These are phyloP conservation scores for Calonectria crousiana DNA, from an alignment of 2,329 filamentous ascomycete genomes.

Conservation along the genomic window DNA sequence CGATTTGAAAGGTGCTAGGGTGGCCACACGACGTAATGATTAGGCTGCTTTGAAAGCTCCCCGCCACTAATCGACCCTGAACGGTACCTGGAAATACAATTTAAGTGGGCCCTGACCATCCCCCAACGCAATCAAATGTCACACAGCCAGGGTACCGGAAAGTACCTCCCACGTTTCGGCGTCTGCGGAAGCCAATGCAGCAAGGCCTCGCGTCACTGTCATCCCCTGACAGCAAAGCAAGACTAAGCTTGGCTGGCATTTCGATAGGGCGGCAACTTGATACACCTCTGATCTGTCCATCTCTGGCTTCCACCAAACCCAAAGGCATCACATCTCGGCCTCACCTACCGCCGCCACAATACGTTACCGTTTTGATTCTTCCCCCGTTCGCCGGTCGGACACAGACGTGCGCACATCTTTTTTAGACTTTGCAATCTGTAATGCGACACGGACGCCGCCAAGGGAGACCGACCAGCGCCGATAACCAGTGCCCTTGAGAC, in stretches of 20 bases:
- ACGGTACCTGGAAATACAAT: constrained; percentile 16
- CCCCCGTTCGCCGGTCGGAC: constrained; percentile 38
- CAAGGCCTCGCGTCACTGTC: constrained; percentile 10
- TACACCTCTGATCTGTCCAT: constrained; percentile 16
- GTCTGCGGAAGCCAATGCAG: constrained; percentile 16
- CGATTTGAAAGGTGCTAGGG: not conserved
- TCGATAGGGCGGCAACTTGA: constrained; percentile 1
- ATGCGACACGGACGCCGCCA: constrained; percentile 34
- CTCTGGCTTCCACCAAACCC: constrained; percentile 28
- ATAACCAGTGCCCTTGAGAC: constrained; percentile 26
- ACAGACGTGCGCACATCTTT: constrained; percentile 25
- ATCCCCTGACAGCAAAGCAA: constrained; percentile 2
- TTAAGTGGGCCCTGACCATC: not conserved
- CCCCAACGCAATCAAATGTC: not conserved
- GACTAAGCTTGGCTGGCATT: constrained; percentile 20
- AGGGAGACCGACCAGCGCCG: constrained; percentile 16
- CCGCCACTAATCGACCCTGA: not conserved
- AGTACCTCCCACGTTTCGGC: constrained; percentile 7
- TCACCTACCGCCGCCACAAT: not conserved
- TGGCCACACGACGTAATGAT: constrained; percentile 2
- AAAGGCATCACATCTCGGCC: constrained; percentile 6
- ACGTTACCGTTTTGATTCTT: not conserved
- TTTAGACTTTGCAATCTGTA: constrained; percentile 22
- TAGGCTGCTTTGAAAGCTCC: constrained; percentile 16
- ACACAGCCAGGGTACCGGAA: not conserved